phyloP scores from a whole-genome alignment of 768 basidiomycete genomes.

The Mycena maculata region DNA sequence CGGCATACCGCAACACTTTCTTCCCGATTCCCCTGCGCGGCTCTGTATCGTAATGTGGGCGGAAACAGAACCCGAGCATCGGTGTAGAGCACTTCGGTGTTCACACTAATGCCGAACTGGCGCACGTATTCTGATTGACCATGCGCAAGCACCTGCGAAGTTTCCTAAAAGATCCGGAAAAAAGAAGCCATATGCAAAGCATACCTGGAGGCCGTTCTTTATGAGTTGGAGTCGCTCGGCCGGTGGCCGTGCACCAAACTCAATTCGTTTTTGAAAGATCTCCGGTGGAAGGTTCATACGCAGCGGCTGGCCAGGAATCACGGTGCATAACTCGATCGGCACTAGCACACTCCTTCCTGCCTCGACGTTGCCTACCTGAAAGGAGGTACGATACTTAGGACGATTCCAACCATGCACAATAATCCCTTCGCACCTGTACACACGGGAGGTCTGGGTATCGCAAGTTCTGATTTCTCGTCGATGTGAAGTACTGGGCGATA shows the following conservation, averaged over 20 bases:
- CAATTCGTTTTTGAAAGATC: constrained; percentile 67
- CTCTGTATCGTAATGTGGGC: constrained; percentile 49
- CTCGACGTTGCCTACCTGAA: constrained; percentile 61
- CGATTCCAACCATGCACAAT: constrained; percentile 3
- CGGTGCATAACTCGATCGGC: constrained; percentile 74
- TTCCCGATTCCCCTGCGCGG: constrained; percentile 46
- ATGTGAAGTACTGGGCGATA: constrained; percentile 52
- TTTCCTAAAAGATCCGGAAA: not conserved
- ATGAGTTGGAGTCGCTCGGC: constrained; percentile 66
- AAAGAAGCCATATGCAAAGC: not conserved
- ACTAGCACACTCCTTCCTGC: constrained; percentile 60
- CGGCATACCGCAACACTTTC: constrained; percentile 37
- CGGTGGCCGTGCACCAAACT: constrained; percentile 76
- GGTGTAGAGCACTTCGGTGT: not conserved
- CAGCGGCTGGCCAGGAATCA: constrained; percentile 76
- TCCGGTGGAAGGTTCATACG: constrained; percentile 75
- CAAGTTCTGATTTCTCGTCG: constrained; percentile 44
- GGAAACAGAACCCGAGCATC: not conserved
- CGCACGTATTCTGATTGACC: not conserved
- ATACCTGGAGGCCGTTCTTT: constrained; percentile 62
- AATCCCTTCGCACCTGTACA: constrained; percentile 56
- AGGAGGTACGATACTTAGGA: no score
- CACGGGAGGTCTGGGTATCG: constrained; percentile 64
- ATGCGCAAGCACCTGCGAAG: not conserved
- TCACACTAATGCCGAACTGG: not conserved